Base-by-base conservation (phyloP, 768 basidiomycete genomes). In the Panellus pusillus region DNA sequence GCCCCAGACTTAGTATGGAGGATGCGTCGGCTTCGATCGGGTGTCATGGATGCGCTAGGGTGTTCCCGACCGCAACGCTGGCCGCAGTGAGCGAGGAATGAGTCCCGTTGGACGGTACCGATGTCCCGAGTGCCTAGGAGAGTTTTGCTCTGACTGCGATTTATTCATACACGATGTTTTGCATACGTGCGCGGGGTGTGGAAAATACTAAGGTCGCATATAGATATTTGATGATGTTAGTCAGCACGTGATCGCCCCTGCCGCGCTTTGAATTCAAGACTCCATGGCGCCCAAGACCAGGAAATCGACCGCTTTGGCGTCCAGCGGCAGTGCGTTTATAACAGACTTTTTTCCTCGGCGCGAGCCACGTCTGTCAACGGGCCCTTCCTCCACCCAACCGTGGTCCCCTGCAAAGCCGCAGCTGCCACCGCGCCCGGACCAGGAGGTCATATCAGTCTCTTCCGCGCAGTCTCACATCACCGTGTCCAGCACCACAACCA, bases 121-220 rank as follows among this genome's bases (percentile, higher is more conserved):
- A 47, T 98, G 97, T 70, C 86, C 87, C 2, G 88, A 90, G 19
- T 98, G 97, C 72, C 63, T 69, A 2, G 74, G 89, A 45, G 88
- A 97, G 66, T 99, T 98, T 65, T 98, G 97, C 67, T 80, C 86
- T 20, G 95, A 98, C 44, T 99, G 97, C 66, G 97, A 99, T 72
- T 81, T 96, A 17, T 97, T 98, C 65, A 86, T 98, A 5, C 97
- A 98, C 63, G 92, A 96, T 57, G 93, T 93, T 18, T 76, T 98
- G 17, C 96, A 98, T 66, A 93, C 91, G 55, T 99, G 96, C 74
- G 94, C 96, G 0, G 90, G 89, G 9, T 92, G 89, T 59, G 87
- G 86, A 17, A 47, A 35, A 38, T 57, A 52, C n/a, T n/a, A n/a
- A n/a, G n/a, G n/a, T n/a, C n/a, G n/a, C n/a, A n/a, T n/a, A 44